These are phyloP conservation scores for Oryza coarctata DNA, from an alignment of 176 grass and related monocot species.

Conservation along the genomic window DNA sequence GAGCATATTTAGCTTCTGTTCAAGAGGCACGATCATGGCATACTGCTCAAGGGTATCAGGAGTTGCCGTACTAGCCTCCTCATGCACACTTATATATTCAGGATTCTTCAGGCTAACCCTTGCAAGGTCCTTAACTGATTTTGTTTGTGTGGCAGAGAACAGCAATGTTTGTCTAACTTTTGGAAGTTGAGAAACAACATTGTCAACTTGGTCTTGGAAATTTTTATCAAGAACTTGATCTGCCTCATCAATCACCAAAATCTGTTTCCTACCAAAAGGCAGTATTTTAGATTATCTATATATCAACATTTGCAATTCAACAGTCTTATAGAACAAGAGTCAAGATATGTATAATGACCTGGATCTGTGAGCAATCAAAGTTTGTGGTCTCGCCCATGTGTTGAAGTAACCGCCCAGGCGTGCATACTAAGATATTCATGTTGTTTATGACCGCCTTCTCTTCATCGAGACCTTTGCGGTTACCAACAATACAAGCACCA, in stretches of 20 bases:
- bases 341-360: constrained; percentile 55
- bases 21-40: constrained; percentile 74
- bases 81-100: constrained; percentile 90
- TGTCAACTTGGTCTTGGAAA: constrained; percentile 66
- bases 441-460: constrained; percentile 73
- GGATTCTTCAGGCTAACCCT: constrained; percentile 88
- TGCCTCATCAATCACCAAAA: constrained; percentile 94
- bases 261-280: constrained; percentile 50
- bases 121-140: constrained; percentile 87
- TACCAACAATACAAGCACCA: constrained; percentile 71
- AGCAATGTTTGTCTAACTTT: constrained; percentile 78
- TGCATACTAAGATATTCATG: constrained; percentile 89
- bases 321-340: constrained; percentile 14
- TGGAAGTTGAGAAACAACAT: constrained; percentile 74
- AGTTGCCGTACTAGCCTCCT: constrained; percentile 68
- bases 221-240: constrained; percentile 88
- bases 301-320: not conserved
- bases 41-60: constrained; percentile 85
- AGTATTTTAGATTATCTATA: constrained; percentile 24
- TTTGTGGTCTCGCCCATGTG: constrained; percentile 81
- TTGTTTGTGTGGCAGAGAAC: constrained; percentile 94
- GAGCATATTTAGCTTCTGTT: constrained; percentile 89
- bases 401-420: constrained; percentile 86
- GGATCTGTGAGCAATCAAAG: constrained; percentile 87
- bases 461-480: constrained; percentile 63